These are phyloP conservation scores for Tripterygium wilfordii DNA, from an alignment of 177 flowering plant species.

Conservation along the genomic window DNA sequence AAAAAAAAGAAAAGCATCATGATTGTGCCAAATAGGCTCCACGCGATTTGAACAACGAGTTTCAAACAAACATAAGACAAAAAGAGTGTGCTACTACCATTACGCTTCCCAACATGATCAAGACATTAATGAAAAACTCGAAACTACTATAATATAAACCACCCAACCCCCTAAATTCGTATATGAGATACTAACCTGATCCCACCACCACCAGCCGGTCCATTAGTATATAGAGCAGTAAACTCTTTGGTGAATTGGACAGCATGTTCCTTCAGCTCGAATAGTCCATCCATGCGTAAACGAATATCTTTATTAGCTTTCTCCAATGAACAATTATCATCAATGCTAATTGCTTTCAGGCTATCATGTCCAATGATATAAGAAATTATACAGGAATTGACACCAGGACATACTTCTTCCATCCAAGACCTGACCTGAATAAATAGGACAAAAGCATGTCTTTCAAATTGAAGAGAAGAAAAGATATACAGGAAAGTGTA, in stretches of 20 bases:
- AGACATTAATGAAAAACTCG: background rate
- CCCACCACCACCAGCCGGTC: conserved; percentile 99
- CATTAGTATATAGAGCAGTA: conserved; percentile 91
- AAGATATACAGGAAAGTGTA: no score
- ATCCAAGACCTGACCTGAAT: conserved; percentile 87
- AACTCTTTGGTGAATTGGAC: conserved; percentile 63
- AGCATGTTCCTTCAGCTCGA: conserved; percentile 73
- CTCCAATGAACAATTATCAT: conserved; percentile 7
- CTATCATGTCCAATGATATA: conserved; percentile 92
- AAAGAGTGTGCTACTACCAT: no score
- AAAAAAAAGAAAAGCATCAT: background rate
- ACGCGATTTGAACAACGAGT: background rate
- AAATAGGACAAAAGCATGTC: background rate
- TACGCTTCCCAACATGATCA: background rate
- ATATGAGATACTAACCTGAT: conserved; percentile 49
- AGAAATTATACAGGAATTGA: conserved; percentile 44
- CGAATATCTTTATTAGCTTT: conserved; percentile 54
- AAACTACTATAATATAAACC: background rate
- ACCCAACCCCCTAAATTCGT: background rate
- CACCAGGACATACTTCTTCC: conserved; percentile 68
- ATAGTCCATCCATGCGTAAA: conserved; percentile 87
- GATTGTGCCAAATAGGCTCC: background rate
- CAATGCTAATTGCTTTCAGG: conserved; percentile 42
- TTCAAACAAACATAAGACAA: background rate
- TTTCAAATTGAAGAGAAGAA: background rate